phyloP scores from a whole-genome alignment of 2,329 filamentous ascomycete genomes.

The Aspergillus sp. region DNA sequence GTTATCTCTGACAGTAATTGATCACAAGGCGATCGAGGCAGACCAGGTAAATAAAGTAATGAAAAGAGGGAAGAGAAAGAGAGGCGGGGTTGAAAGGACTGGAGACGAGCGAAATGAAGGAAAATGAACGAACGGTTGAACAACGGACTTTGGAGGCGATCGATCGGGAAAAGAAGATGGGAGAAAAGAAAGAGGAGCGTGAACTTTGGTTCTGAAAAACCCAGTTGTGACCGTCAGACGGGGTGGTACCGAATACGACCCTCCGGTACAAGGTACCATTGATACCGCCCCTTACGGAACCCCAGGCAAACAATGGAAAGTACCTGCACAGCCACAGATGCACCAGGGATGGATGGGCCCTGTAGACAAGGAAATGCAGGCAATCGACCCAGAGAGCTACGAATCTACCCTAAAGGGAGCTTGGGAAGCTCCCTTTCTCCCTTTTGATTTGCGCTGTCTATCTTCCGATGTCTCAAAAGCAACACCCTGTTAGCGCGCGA shows the following conservation, averaged over 20 bases:
- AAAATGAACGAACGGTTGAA: neutral
- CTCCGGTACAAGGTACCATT: slow-evolving; percentile 1
- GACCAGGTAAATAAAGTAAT: neutral
- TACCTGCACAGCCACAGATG: slow-evolving; percentile 10
- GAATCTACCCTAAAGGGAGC: neutral
- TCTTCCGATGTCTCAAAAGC: neutral
- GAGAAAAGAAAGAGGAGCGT: slow-evolving; percentile 1
- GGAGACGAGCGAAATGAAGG: slow-evolving; percentile 4
- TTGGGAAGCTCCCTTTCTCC: neutral
- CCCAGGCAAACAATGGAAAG: neutral
- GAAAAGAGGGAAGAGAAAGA: neutral
- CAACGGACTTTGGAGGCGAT: neutral
- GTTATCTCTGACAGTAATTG: neutral
- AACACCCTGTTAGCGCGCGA: neutral
- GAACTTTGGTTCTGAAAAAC: slow-evolving; percentile 3
- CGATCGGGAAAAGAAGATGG: slow-evolving; percentile 13
- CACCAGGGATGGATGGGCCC: neutral
- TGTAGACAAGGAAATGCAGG: neutral
- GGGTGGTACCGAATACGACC: slow-evolving; percentile 12
- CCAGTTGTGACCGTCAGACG: slow-evolving; percentile 8
- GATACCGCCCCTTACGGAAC: neutral
- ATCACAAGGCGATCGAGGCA: neutral
- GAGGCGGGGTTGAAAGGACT: neutral
- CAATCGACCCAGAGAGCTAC: neutral
- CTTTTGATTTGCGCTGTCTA: neutral